Evolutionary conservation across 2,329 filamentous ascomycete species (phyloP).

Genomic region (Cladophialophora exuberans): DNA sequence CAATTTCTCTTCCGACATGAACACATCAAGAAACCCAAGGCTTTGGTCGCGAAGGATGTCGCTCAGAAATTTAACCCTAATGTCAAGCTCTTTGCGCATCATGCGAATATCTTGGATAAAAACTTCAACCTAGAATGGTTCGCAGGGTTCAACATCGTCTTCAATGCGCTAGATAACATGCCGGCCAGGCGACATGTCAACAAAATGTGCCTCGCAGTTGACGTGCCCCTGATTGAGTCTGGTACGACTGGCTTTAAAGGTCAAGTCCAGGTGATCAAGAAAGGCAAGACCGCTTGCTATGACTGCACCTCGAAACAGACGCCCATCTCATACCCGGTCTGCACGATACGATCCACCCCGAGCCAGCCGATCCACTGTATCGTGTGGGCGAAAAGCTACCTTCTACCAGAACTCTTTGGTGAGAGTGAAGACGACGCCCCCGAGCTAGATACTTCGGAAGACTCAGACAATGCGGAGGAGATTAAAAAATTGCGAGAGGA

Average conservation of each 20-base stretch:
- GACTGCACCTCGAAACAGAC: constrained; percentile 89
- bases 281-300: constrained; percentile 90
- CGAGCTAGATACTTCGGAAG: constrained; percentile 76
- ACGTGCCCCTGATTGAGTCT: constrained; percentile 90
- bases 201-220: constrained; percentile 90
- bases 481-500: constrained; percentile 87
- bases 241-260: constrained; percentile 98
- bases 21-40: constrained; percentile 97
- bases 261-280: constrained; percentile 95
- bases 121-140: constrained; percentile 92
- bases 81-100: constrained; percentile 83
- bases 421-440: constrained; percentile 82
- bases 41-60: constrained; percentile 88
- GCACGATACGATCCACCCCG: constrained; percentile 94
- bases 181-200: constrained; percentile 95
- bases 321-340: constrained; percentile 92
- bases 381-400: constrained; percentile 96
- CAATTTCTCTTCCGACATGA: constrained; percentile 96
- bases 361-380: constrained; percentile 98
- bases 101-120: constrained; percentile 91
- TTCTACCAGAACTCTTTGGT: constrained; percentile 94
- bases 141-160: constrained; percentile 76
- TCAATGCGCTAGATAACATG: constrained; percentile 96
- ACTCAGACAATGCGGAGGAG: constrained; percentile 82
- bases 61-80: constrained; percentile 88